Evolutionary conservation across 129 eudicot genomes (phyloP).

Genomic region (Centella asiatica): DNA sequence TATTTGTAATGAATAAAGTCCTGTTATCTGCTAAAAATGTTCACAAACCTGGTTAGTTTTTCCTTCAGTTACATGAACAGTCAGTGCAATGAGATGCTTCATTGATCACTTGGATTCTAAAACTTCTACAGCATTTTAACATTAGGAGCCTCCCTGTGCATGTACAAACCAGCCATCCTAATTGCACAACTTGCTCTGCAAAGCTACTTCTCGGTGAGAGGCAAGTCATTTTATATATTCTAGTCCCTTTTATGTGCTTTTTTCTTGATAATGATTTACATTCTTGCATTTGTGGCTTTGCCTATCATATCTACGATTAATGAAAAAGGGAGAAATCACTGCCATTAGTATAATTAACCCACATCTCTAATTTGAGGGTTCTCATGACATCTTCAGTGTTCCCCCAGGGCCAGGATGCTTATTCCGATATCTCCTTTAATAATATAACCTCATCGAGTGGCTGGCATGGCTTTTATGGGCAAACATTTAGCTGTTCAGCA

Average conservation of each 20-base stretch:
- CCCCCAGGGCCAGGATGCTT: too few species aligned
- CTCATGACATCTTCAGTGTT: not conserved
- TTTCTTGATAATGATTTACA: not conserved
- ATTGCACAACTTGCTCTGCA: conserved; percentile 20
- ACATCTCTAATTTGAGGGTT: not conserved
- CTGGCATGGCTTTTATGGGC: too few species aligned
- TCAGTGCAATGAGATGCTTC: too few species aligned
- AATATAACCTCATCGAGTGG: too few species aligned
- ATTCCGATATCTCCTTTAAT: too few species aligned
- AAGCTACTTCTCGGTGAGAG: conserved; percentile 17
- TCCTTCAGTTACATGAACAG: too few species aligned
- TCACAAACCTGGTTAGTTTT: too few species aligned
- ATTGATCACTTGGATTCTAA: too few species aligned
- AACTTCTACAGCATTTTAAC: conserved; percentile 25
- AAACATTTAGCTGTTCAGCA: too few species aligned
- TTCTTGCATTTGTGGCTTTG: not conserved
- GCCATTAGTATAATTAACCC: not conserved
- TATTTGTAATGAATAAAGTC: too few species aligned
- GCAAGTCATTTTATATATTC: conserved; percentile 21
- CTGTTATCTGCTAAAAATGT: too few species aligned
- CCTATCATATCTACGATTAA: too few species aligned
- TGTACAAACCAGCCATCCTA: conserved; percentile 16
- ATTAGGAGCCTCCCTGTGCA: conserved; percentile 19
- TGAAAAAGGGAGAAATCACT: not conserved
- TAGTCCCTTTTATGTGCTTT: not conserved